A percentile compares a stretch with the other conserved stretches of the same genome.
Conservation (phyloP, 768 basidiomycete genomes). For the Pisolithus albus region DNA sequence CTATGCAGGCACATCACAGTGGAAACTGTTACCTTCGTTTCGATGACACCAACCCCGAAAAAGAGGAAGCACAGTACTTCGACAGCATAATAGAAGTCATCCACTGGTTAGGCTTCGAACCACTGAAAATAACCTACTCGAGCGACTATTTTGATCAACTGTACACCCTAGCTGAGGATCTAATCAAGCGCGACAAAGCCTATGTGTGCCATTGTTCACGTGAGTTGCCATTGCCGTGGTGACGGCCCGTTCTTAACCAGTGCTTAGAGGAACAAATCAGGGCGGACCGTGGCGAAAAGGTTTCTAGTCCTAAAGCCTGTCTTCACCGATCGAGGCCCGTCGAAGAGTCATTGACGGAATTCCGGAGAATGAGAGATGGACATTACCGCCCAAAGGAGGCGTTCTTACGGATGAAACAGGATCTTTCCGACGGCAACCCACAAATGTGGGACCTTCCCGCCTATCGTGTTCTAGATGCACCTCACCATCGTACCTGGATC, state of each 20-base stretch:
- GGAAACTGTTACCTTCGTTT: constrained; percentile 92
- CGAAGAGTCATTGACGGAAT: constrained; percentile 82
- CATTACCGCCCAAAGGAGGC: constrained; percentile 88
- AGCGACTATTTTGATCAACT: constrained; percentile 92
- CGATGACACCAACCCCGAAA: constrained; percentile 98
- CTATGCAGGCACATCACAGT: constrained; percentile 91
- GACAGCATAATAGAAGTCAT: constrained; percentile 94
- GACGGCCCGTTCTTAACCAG: constrained; percentile 2
- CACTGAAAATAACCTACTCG: constrained; percentile 98
- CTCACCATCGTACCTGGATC: constrained; percentile 92
- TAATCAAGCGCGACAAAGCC: constrained; percentile 86
- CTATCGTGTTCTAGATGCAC: constrained; percentile 84
- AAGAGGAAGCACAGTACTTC: constrained; percentile 93
- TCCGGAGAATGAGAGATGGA: constrained; percentile 88
- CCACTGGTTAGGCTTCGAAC: constrained; percentile 95
- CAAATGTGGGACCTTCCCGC: constrained; percentile 99
- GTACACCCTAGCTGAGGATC: constrained; percentile 78
- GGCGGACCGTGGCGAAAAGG: constrained; percentile 77
- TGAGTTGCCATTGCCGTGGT: constrained; percentile 36
- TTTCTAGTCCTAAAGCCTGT: constrained; percentile 76
- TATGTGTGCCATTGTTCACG: constrained; percentile 97
- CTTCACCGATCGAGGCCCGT: constrained; percentile 80
- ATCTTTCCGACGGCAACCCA: constrained; percentile 86
- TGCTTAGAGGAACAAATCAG: constrained; percentile 85
- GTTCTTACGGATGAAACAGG: constrained; percentile 95